phyloP scores from a whole-genome alignment of 2,329 filamentous ascomycete genomes.

The Scedosporium dehoogii region DNA sequence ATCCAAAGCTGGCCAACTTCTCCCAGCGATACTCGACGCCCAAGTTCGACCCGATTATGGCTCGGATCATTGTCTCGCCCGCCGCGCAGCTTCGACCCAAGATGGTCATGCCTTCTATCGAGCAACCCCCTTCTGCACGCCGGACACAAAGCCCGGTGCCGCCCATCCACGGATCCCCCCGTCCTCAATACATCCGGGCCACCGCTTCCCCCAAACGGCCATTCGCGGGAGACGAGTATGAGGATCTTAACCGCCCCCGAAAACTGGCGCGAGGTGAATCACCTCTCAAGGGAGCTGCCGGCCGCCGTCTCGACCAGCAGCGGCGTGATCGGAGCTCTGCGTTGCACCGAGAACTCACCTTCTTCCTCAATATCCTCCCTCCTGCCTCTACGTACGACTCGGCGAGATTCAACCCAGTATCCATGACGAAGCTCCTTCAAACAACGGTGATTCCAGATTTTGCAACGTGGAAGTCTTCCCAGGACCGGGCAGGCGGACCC shows the following conservation, averaged over 20 bases:
- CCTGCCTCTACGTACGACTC: slow-evolving; percentile 62
- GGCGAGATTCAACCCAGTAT: slow-evolving; percentile 58
- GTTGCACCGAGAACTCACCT: slow-evolving; percentile 60
- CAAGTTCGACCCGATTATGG: slow-evolving; percentile 70
- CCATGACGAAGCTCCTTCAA: slow-evolving; percentile 64
- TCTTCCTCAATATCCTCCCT: slow-evolving; percentile 64
- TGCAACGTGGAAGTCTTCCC: slow-evolving; percentile 39
- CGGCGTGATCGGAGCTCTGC: slow-evolving; percentile 54
- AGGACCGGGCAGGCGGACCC: slow-evolving; percentile 17
- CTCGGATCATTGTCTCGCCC: slow-evolving; percentile 77
- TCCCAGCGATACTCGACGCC: slow-evolving; percentile 60
- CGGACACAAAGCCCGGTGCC: slow-evolving; percentile 30
- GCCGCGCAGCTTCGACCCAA: slow-evolving; percentile 65
- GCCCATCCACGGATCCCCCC: slow-evolving; percentile 23
- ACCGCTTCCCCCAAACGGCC: slow-evolving; percentile 52
- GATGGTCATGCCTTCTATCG: slow-evolving; percentile 41
- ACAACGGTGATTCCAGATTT: slow-evolving; percentile 57
- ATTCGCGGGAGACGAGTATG: slow-evolving; percentile 54
- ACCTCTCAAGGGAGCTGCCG: slow-evolving; percentile 82
- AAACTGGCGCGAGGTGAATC: slow-evolving; percentile 86
- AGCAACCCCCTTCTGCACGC: slow-evolving; percentile 34
- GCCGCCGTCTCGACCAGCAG: slow-evolving; percentile 73
- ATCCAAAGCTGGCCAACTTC: slow-evolving; percentile 68
- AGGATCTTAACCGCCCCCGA: slow-evolving; percentile 64
- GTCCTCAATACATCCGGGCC: slow-evolving; percentile 34